Conservation (phyloP, 169 alveolate genomes). For the Fabrea salina region DNA sequence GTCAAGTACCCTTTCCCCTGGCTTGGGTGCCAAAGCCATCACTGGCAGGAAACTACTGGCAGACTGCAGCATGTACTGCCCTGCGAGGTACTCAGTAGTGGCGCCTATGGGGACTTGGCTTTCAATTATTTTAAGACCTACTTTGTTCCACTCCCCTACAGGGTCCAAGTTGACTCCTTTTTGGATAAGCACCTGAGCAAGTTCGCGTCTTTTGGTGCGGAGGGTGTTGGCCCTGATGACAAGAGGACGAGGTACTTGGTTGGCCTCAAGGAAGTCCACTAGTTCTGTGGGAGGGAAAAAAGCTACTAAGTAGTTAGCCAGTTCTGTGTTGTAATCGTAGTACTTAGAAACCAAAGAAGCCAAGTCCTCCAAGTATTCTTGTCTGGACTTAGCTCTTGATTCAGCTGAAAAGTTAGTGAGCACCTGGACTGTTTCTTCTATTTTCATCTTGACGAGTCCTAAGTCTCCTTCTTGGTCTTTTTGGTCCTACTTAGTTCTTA, state of each 20-base stretch:
- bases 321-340: constrained; percentile 88
- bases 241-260: constrained; percentile 86
- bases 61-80: constrained; percentile 94
- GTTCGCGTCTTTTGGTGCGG: constrained; percentile 91
- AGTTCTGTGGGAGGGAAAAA: constrained; percentile 92
- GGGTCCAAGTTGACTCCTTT: constrained; percentile 94
- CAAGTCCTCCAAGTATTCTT: constrained; percentile 67
- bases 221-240: constrained; percentile 91
- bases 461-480: constrained; percentile 61
- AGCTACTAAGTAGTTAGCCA: constrained; percentile 81
- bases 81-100: constrained; percentile 96
- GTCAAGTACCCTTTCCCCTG: constrained; percentile 91
- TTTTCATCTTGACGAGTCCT: constrained; percentile 72
- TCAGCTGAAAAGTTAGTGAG: constrained; percentile 63
- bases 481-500: constrained; percentile 47
- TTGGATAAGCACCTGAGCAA: constrained; percentile 89
- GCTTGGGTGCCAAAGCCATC: constrained; percentile 90
- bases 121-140: constrained; percentile 91
- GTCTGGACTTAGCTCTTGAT: constrained; percentile 68
- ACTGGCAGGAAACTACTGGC: constrained; percentile 95
- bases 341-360: constrained; percentile 75
- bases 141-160: constrained; percentile 93
- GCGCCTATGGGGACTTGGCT: constrained; percentile 96
- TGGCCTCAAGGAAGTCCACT: constrained; percentile 89
- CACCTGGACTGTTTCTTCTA: constrained; percentile 51